These are phyloP conservation scores for Podospora bellae-mahoneyi DNA, from an alignment of 495 filamentous ascomycete species.

Conservation along the genomic window DNA sequence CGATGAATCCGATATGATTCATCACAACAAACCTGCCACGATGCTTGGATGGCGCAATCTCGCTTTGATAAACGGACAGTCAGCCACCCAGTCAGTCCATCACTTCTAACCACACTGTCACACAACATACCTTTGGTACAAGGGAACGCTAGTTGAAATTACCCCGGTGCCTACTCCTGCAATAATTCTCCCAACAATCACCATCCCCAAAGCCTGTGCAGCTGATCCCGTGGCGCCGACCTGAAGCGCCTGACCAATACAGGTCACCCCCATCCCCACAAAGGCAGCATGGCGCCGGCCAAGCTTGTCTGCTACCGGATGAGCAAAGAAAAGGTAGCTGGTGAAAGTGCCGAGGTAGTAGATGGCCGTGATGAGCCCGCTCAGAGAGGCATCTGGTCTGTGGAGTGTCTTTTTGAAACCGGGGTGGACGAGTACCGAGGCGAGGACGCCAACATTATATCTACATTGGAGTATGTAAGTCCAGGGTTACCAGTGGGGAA, in stretches of 20 bases:
- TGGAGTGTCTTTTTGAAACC: conserved; percentile 48
- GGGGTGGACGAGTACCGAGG: conserved; percentile 52
- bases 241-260: conserved; percentile 47
- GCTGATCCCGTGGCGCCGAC: conserved; percentile 38
- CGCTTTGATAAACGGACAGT: conserved; percentile 35
- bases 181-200: conserved; percentile 51
- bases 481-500: not conserved
- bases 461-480: conserved; percentile 24
- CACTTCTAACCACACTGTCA: not conserved
- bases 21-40: conserved; percentile 54
- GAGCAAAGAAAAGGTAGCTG: conserved; percentile 53
- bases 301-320: conserved; percentile 44
- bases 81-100: not conserved
- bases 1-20: conserved; percentile 56
- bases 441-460: conserved; percentile 57
- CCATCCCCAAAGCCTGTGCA: conserved; percentile 44
- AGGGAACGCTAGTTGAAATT: conserved; percentile 53
- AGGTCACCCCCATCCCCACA: conserved; percentile 43
- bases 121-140: conserved; percentile 50
- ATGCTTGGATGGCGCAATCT: conserved; percentile 50
- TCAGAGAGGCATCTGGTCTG: conserved; percentile 40
- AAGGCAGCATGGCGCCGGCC: conserved; percentile 52
- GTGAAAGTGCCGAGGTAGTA: conserved; percentile 57
- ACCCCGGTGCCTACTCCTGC: conserved; percentile 51
- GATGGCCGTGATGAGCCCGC: conserved; percentile 53